Evolutionary conservation across 139 green algal genomes (phyloP), one percentile per base, ranked within the genome.

Genomic region (Deuterostichococcus epilithicus): DNA sequence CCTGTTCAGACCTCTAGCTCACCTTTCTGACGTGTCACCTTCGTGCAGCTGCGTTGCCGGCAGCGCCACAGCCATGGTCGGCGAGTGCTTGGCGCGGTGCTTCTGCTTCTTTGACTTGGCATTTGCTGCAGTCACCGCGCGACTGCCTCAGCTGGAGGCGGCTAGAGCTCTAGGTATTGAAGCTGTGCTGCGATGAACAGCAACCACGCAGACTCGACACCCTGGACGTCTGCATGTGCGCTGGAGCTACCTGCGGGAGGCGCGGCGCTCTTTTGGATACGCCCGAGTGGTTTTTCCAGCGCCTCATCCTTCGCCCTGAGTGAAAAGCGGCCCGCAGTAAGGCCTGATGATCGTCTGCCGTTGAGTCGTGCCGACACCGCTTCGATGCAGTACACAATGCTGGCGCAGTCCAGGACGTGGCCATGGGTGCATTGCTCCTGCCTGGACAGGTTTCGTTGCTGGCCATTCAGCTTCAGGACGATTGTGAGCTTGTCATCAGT

Each of bases 261-360:
- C 3, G 74, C 71, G 0, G 88, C 78, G 70, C 78, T 90, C 26
- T 83, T 90, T 30, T 85, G 83, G 34, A 95, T 80, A 10, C 91
- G 82, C 0, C 60, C 52, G 34, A 94, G 68, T 2, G 88, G 82
- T 76, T 93, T 93, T 36, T 90, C 86, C 2, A 95, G 83, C 0
- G 81, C 73, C 81, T 95, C 91, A 45, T 83, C 80, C 37, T 85
- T 83, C 30, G 90, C 83, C 80, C 91, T 93, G 85, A 34, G 44
- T 18, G 23, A 22, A 52, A 32, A 4, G 23, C n/a, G n/a, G n/a
- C n/a, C n/a, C n/a, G n/a, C n/a, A n/a, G n/a, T n/a, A n/a, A n/a
- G n/a, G n/a, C n/a, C n/a, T n/a, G n/a, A n/a, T n/a, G n/a, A n/a
- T n/a, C n/a, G n/a, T n/a, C n/a, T n/a, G n/a, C n/a, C n/a, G n/a